Percentiles rank a stretch among this genome's conserved stretches.
Evolutionary conservation across 192 early-diverging fungal genomes (phyloP).

Genomic region (Entomortierella lignicola): DNA sequence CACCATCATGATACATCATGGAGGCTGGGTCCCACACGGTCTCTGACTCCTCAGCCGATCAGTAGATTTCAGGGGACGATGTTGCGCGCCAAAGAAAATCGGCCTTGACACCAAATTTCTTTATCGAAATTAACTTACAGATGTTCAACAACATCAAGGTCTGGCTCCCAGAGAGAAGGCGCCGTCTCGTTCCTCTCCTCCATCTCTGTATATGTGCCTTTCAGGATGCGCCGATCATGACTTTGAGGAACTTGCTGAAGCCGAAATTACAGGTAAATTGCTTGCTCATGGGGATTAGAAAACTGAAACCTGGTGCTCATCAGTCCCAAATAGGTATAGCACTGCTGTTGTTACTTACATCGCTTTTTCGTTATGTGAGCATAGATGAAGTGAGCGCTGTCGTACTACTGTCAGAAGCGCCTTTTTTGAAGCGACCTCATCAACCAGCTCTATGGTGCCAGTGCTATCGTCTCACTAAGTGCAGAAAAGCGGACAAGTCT

Average conservation of each 20-base stretch:
- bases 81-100: conserved; percentile 41
- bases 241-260: too few species aligned
- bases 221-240: too few species aligned
- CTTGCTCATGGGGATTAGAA: too few species aligned
- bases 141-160: too few species aligned
- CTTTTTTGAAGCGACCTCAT: not conserved
- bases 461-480: conserved; percentile 26
- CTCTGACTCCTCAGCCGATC: conserved; percentile 34
- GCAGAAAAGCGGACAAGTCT: conserved; percentile 31
- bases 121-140: conserved; percentile 1
- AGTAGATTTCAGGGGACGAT: conserved; percentile 30
- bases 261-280: too few species aligned
- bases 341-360: not conserved
- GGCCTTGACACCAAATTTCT: conserved; percentile 28
- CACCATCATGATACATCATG: conserved; percentile 30
- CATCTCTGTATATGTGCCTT: too few species aligned
- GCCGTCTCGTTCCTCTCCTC: too few species aligned
- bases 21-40: conserved; percentile 30
- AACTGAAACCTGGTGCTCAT: too few species aligned
- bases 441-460: conserved; percentile 17
- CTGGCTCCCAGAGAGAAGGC: too few species aligned
- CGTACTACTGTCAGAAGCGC: not conserved
- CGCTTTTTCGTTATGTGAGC: not conserved
- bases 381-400: not conserved
- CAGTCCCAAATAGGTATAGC: not conserved